Conservation (phyloP, 257 asterid genomes). For the Rhazya stricta region DNA sequence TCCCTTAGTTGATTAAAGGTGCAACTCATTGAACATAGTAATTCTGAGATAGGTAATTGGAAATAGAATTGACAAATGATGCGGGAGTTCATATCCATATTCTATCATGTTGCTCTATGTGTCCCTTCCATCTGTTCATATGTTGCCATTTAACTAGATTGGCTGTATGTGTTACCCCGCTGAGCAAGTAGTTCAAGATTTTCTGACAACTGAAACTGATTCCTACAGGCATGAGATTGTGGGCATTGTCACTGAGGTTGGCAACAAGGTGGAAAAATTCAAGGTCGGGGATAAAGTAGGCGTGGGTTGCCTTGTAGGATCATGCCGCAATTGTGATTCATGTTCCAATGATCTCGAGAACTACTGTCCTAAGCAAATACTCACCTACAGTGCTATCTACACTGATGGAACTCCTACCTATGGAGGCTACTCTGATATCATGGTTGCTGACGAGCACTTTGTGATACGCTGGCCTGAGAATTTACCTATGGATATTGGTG, state of each 20-base stretch:
- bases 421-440: slow-evolving; percentile 37
- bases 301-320: slow-evolving; percentile 37
- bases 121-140: not conserved
- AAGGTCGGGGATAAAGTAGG: slow-evolving; percentile 48
- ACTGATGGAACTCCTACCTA: slow-evolving; percentile 27
- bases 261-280: slow-evolving; percentile 36
- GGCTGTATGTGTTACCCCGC: not conserved
- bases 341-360: slow-evolving; percentile 27
- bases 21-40: too few relatives aligned
- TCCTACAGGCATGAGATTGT: slow-evolving; percentile 43
- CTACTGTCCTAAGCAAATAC: slow-evolving; percentile 23
- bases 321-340: slow-evolving; percentile 29
- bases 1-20: too few relatives aligned
- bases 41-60: too few relatives aligned
- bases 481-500: slow-evolving; percentile 34
- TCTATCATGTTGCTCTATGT: too few relatives aligned
- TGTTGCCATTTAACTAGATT: not conserved
- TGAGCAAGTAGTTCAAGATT: too few relatives aligned
- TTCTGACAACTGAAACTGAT: not conserved
- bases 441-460: slow-evolving; percentile 36
- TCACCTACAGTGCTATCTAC: slow-evolving; percentile 9
- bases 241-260: slow-evolving; percentile 42
- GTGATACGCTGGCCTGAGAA: slow-evolving; percentile 38
- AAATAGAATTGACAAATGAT: too few relatives aligned
- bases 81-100: too few relatives aligned